Conservation (phyloP, 306 rosid genomes). For the Cicer cuneatum region DNA sequence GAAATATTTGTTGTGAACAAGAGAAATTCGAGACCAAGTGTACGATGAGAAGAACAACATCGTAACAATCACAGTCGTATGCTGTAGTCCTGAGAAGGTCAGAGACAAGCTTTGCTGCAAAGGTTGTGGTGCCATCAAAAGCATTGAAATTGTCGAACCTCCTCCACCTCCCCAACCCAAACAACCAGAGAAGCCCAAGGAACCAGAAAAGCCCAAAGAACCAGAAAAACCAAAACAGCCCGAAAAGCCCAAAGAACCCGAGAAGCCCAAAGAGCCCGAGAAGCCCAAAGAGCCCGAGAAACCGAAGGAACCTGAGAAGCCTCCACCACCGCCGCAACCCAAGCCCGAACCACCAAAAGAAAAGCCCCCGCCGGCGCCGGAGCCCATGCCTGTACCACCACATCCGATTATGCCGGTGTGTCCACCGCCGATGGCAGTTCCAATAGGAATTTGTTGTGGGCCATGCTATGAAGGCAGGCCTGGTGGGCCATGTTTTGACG, state of each 20-base stretch:
- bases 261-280: neutral
- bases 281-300: constrained; percentile 19
- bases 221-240: neutral
- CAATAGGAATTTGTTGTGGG: constrained; percentile 44
- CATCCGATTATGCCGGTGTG: neutral
- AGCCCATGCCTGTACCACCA: neutral
- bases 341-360: neutral
- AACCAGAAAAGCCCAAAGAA: neutral
- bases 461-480: constrained; percentile 48
- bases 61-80: constrained; percentile 71
- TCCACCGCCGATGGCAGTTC: constrained; percentile 22
- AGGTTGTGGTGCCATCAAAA: constrained; percentile 58
- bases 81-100: constrained; percentile 78
- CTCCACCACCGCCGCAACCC: neutral
- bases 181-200: constrained; percentile 34
- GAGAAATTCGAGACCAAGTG: constrained; percentile 84
- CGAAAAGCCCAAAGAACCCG: constrained; percentile 5
- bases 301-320: neutral
- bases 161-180: constrained; percentile 60
- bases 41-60: constrained; percentile 70
- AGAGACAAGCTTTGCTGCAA: constrained; percentile 65
- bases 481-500: constrained; percentile 54
- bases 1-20: constrained; percentile 57
- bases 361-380: neutral
- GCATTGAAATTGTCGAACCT: constrained; percentile 71